Evolutionary conservation across 1,284 basidiomycete species (phyloP).

Genomic region (Moesziomyces aphidis): DNA sequence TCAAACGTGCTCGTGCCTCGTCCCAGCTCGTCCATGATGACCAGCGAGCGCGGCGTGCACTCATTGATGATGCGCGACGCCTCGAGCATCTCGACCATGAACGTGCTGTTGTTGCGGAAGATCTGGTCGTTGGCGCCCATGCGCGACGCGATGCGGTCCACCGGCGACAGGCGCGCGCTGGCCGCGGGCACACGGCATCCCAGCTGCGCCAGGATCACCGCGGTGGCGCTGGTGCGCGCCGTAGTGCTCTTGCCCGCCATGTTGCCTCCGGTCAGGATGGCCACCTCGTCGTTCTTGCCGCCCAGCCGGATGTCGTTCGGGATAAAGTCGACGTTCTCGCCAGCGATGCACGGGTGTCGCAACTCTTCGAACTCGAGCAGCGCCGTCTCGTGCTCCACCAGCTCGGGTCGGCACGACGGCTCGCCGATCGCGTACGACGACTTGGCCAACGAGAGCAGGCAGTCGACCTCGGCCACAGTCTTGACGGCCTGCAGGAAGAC

Average conservation of each 20-base stretch:
- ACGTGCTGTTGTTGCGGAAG: slow-evolving; percentile 66
- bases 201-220: slow-evolving; percentile 94
- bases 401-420: slow-evolving; percentile 88
- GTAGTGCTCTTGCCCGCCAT: slow-evolving; percentile 74
- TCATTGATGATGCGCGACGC: slow-evolving; percentile 65
- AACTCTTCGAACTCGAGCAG: slow-evolving; percentile 82
- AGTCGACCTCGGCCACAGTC: slow-evolving; percentile 89
- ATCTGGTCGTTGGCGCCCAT: slow-evolving; percentile 82
- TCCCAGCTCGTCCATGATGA: slow-evolving; percentile 68
- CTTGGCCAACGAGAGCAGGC: slow-evolving; percentile 90
- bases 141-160: slow-evolving; percentile 93
- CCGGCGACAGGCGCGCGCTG: slow-evolving; percentile 83
- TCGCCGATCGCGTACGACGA: slow-evolving; percentile 89
- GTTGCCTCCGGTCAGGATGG: slow-evolving; percentile 93
- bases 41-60: slow-evolving; percentile 66
- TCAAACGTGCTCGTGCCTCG: slow-evolving; percentile 68
- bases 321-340: slow-evolving; percentile 78
- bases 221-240: slow-evolving; percentile 96
- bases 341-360: slow-evolving; percentile 78
- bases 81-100: slow-evolving; percentile 68
- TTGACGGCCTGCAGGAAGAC: slow-evolving; percentile 63
- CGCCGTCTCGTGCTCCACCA: slow-evolving; percentile 83
- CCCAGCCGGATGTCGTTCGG: slow-evolving; percentile 93
- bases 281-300: slow-evolving; percentile 80
- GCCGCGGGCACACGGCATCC: slow-evolving; percentile 96